Evolutionary conservation across 768 basidiomycete genomes (phyloP).

Genomic region (Goffeauzyma gilvescens): DNA sequence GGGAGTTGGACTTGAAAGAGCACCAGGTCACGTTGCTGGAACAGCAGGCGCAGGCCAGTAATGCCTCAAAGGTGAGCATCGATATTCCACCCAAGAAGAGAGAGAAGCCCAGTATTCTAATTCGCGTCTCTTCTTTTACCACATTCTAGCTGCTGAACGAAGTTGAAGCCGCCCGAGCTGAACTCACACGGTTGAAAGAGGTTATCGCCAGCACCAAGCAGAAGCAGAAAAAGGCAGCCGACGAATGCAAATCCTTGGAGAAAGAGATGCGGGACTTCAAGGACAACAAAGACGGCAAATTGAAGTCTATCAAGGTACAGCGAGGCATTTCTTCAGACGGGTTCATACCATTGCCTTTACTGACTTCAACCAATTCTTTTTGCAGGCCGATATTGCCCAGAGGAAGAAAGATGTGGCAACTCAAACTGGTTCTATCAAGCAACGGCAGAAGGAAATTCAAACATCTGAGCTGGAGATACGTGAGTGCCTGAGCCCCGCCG

Average conservation of each 20-base stretch:
- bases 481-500: conserved; percentile 32
- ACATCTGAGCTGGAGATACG: conserved; percentile 74
- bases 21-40: conserved; percentile 67
- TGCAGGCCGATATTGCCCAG: conserved; percentile 58
- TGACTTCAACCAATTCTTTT: neutral
- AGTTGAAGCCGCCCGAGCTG: conserved; percentile 51
- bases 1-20: conserved; percentile 70
- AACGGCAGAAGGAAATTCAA: conserved; percentile 73
- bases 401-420: conserved; percentile 67
- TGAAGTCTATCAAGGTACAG: conserved; percentile 80
- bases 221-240: conserved; percentile 56
- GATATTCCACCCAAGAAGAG: neutral
- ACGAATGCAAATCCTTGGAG: conserved; percentile 69
- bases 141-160: conserved; percentile 51
- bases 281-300: conserved; percentile 94
- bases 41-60: conserved; percentile 71
- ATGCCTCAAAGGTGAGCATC: conserved; percentile 56
- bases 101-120: too few relatives aligned
- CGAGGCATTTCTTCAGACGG: too few relatives aligned
- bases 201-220: conserved; percentile 40
- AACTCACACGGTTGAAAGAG: conserved; percentile 36
- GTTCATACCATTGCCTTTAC: neutral
- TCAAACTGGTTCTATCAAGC: conserved; percentile 62
- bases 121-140: neutral
- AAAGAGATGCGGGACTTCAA: conserved; percentile 98